Conservation (phyloP, 225 moss, liverwort and hornwort species). For the Pseudisothecium myosuroides region DNA sequence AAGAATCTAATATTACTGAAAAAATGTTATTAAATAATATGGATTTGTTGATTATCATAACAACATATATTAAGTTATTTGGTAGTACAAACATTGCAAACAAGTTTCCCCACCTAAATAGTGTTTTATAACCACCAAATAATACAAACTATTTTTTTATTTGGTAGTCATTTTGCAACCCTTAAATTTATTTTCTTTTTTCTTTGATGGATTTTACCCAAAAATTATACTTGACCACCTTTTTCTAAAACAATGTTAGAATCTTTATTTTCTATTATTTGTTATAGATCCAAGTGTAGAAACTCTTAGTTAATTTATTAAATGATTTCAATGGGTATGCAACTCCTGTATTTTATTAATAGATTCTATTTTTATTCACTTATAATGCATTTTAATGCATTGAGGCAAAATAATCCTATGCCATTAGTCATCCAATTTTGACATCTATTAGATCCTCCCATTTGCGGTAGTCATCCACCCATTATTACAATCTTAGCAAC, state of each 20-base stretch:
- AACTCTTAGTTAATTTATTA: background rate
- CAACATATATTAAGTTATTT: background rate
- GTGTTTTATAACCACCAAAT: background rate
- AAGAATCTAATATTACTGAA: background rate
- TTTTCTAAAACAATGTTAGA: background rate
- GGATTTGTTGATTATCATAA: background rate
- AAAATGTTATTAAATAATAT: background rate
- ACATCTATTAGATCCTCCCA: no score
- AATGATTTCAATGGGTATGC: background rate
- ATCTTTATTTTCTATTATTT: background rate
- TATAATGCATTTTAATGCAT: background rate
- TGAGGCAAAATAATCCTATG: no score
- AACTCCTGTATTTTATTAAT: fast-evolving
- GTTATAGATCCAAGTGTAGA: background rate
- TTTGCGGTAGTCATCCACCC: no score
- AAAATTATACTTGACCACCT: background rate
- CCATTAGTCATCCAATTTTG: no score
- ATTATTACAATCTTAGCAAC: no score
- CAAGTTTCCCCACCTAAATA: no score
- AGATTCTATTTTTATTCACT: background rate
- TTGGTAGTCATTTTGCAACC: fast-evolving
- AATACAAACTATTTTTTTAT: background rate
- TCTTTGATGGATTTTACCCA: fast-evolving
- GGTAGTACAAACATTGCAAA: background rate
- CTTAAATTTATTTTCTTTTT: background rate